Evolutionary conservation across 1,284 basidiomycete genomes (phyloP).

Genomic region (Malassezia arunalokei): DNA sequence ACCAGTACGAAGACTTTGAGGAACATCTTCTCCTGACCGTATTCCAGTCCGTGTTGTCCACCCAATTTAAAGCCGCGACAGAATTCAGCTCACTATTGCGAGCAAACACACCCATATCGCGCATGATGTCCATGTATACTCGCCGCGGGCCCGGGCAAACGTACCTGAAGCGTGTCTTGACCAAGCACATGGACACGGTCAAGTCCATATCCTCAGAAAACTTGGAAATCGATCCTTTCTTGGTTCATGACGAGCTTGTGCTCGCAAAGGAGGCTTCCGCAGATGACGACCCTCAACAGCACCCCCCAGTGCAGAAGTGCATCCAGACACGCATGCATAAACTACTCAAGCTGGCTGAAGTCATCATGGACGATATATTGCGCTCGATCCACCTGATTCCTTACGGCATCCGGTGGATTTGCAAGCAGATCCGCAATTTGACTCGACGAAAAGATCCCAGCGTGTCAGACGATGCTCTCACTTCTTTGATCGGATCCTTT

Average conservation of each 20-base stretch:
- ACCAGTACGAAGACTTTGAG: constrained; percentile 97
- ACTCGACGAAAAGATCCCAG: constrained; percentile 98
- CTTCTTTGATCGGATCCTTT: constrained; percentile 95
- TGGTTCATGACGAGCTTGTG: constrained; percentile 53
- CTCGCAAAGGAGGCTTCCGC: constrained; percentile 89
- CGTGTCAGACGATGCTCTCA: constrained; percentile 91
- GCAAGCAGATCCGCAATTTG: constrained; percentile 92
- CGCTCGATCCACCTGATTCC: constrained; percentile 94
- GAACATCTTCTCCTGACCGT: constrained; percentile 96
- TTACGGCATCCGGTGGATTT: constrained; percentile 98
- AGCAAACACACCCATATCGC: constrained; percentile 93
- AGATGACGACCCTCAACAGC: constrained; percentile 44
- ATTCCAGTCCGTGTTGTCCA: constrained; percentile 94
- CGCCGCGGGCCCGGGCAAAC: constrained; percentile 92
- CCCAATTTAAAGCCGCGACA: constrained; percentile 94
- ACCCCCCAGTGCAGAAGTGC: constrained; percentile 88
- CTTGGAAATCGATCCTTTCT: constrained; percentile 94
- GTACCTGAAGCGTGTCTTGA: constrained; percentile 89
- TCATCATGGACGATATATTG: constrained; percentile 92
- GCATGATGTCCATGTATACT: constrained; percentile 99
- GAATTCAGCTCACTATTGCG: constrained; percentile 93
- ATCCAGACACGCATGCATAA: constrained; percentile 85
- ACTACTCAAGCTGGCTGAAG: constrained; percentile 98
- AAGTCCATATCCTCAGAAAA: constrained; percentile 90
- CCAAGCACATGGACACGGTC: constrained; percentile 91